Evolutionary conservation across 176 grass and related monocot species (phyloP), one percentile per base, ranked within the genome.

Genomic region (Zea luxurians): DNA sequence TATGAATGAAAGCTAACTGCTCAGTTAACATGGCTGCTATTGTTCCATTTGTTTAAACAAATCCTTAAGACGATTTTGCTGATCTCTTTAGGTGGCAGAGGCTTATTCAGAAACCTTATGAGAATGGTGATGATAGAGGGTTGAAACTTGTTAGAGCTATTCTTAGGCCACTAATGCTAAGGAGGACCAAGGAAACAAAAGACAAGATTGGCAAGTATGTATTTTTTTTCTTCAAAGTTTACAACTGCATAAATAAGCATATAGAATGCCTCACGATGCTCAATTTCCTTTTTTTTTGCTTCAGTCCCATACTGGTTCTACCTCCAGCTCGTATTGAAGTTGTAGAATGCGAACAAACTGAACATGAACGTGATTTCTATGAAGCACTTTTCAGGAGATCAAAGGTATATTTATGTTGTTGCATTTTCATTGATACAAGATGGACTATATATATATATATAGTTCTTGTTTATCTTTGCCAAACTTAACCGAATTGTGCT

Each of bases 141-240:
- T 79, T 97, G 65, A 93, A 83, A 81, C 81, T 97, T 83, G 87
- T 97, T 66, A 97, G 87, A 68, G 89, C 86, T 80, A 97, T 97
- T 83, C 86, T 97, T 47, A 86, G 89, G 76, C 87, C 91, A 13
- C 82, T 97, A 61, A 93, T 93, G 94, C 82, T 97, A 35, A 88
- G 94, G 87, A 91, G 94, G 76, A 93, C 84, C 17, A 97, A 93
- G 74, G 94, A 97, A 61, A 93, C 94, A 70, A 97, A 90, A 86
- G 94, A 97, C 73, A 93, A 91, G 77, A 75, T 84, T 16, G 94
- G 94, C 90, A 89, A 86, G 94, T 93, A 83, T 13, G 82, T 80
- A 68, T 20, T 20, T 71, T 75, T 10, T 27, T 27, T 27, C 27
- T 35, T 62, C 5, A 27, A 64, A 55, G 27, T 65, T 48, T 17